A percentile compares a stretch with the other conserved stretches of the same genome.
Evolutionary conservation across 768 basidiomycete species (phyloP).

Genomic region (Termitomyces heimii): DNA sequence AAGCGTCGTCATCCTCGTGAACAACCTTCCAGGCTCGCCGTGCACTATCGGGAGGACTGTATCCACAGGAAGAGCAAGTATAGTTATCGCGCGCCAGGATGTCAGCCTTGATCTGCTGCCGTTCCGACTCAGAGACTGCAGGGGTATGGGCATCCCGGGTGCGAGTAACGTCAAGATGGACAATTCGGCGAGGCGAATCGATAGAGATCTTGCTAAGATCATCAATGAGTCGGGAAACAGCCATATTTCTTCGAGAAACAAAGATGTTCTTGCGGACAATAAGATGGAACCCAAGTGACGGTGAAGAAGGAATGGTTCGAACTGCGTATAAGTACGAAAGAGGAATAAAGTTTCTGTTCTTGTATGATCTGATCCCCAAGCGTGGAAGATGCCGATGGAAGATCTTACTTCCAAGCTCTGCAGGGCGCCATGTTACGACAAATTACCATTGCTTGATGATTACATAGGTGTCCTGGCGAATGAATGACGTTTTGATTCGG

Average conservation of each 20-base stretch:
- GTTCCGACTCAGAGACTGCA: not conserved
- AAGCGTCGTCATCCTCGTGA: constrained; percentile 8
- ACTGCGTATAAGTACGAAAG: not conserved
- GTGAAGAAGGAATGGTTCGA: not conserved
- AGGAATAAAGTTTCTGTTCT: not conserved
- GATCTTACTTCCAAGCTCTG: no score
- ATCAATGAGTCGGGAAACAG: not conserved
- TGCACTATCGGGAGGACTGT: not conserved
- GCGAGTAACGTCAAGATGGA: constrained; percentile 8
- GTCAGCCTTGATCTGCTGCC: constrained; percentile 4
- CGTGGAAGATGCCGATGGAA: no score
- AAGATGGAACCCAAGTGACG: not conserved
- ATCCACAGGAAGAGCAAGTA: constrained; percentile 11
- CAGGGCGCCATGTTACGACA: no score
- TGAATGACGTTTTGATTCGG: no score
- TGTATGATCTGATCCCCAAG: not conserved
- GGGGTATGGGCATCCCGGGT: not conserved
- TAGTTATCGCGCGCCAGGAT: constrained; percentile 7
- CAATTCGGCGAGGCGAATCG: not conserved
- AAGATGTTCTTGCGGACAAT: not conserved
- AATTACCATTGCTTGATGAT: no score
- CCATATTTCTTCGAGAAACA: not conserved
- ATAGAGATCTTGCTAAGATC: not conserved
- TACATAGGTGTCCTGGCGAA: no score
- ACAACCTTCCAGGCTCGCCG: constrained; percentile 7